A percentile compares a stretch with the other conserved stretches of the same genome.
phyloP scores from a whole-genome alignment of 2,329 filamentous ascomycete genomes.

The Neofusicoccum umdonicola region DNA sequence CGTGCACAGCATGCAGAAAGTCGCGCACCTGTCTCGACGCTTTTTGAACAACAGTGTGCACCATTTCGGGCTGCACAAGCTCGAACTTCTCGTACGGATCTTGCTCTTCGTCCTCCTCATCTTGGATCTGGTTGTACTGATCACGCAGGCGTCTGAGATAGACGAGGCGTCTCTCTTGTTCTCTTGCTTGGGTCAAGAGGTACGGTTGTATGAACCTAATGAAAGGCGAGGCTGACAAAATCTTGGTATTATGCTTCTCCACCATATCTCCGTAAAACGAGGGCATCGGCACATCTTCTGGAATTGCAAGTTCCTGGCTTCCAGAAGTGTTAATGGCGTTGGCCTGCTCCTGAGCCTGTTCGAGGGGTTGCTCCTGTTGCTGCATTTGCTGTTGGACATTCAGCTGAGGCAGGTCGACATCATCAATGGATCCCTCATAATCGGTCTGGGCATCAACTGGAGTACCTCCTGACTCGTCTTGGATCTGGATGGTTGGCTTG shows the following conservation, averaged over 20 bases:
- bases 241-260: slow-evolving; percentile 85
- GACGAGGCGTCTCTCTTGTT: slow-evolving; percentile 80
- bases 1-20: slow-evolving; percentile 89
- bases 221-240: slow-evolving; percentile 92
- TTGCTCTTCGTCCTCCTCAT: slow-evolving; percentile 30
- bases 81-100: slow-evolving; percentile 68
- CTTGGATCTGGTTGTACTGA: slow-evolving; percentile 52
- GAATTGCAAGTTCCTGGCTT: slow-evolving; percentile 55
- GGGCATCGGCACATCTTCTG: slow-evolving; percentile 74
- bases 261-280: slow-evolving; percentile 96
- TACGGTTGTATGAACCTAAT: slow-evolving; percentile 95
- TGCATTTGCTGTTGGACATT: background rate
- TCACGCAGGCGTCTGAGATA: slow-evolving; percentile 82
- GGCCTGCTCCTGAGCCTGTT: slow-evolving; percentile 7
- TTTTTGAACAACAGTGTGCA: slow-evolving; percentile 76
- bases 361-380: background rate
- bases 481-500: background rate
- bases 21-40: slow-evolving; percentile 87
- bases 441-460: background rate
- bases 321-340: slow-evolving; percentile 24
- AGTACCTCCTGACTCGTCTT: background rate
- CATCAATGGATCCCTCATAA: background rate
- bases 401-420: background rate
- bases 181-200: slow-evolving; percentile 84
- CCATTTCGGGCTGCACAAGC: slow-evolving; percentile 92